Base-by-base conservation (phyloP, 2,329 filamentous ascomycete genomes). In the Leptographium radiaticola region DNA sequence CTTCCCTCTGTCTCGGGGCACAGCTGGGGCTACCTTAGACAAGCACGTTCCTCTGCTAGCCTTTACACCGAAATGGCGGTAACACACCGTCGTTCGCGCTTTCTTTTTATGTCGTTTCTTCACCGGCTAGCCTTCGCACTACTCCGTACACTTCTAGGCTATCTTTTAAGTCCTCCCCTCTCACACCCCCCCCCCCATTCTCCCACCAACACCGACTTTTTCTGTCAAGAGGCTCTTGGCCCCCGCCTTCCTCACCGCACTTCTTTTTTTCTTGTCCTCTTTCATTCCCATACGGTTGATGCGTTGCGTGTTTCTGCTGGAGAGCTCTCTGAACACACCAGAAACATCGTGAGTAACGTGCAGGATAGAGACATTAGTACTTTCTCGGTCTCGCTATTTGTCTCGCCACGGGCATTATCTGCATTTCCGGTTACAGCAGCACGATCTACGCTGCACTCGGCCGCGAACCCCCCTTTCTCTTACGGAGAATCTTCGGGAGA, bases 31-130 rank as follows among this genome's bases (percentile, higher is more conserved):
- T 34, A 34, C 45, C 16, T 34, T 33, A 47, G 45, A 31, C 10
- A 39, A 36, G 12, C 33, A 33, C 34, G 45, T 47, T 49, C 20
- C n/a, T 31, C 10, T 30, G 15, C 44, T 36, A 38, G 33, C 48
- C 48, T 49, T 49, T 13, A 40, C 48, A 39, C 48, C 36, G 48
- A 49, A 31, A 30, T 7, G 20, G 18, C 7, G 34, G 48, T 39
- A 49, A n/a, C 48, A 25, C 18, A 30, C 34, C 36, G 20, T 30
- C 12, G 36, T 13, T 49, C 18, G 46, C 46, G 20, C 48, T 34
- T 49, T 49, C 48, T 42, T 52, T 42, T 52, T 42, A 15, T 49
- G 10, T 52, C 33, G 33, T 25, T 45, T 52, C 42, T 45, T 45
- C 25, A 49, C 48, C 48, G 48, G 36, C 36, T 51, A 43, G 31